These are phyloP conservation scores for Ambrosia artemisiifolia DNA, from an alignment of 129 eudicot species.

Conservation along the genomic window DNA sequence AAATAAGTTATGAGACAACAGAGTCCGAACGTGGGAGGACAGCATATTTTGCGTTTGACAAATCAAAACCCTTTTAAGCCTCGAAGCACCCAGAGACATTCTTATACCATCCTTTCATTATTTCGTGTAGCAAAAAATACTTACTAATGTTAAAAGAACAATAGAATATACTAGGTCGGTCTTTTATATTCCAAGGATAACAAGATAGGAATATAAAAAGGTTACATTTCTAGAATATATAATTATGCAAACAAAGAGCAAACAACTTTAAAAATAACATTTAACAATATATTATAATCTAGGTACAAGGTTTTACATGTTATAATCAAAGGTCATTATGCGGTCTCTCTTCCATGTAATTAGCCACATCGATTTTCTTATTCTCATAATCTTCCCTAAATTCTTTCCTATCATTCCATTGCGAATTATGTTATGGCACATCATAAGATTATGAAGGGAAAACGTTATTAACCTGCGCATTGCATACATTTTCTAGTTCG, in stretches of 20 bases:
- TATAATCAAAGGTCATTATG: background rate
- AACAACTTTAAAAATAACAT: background rate
- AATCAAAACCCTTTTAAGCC: too few species aligned
- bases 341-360: too few species aligned
- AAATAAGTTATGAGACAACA: too few species aligned
- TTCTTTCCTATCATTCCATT: slow-evolving; percentile 13
- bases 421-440: background rate
- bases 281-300: background rate
- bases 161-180: too few species aligned
- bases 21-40: too few species aligned
- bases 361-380: background rate
- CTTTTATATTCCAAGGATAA: too few species aligned
- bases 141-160: too few species aligned
- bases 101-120: too few species aligned
- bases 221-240: background rate
- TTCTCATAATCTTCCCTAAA: slow-evolving; percentile 15
- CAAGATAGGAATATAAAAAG: too few species aligned
- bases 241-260: background rate
- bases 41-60: too few species aligned
- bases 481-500: background rate
- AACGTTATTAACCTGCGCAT: background rate
- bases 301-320: background rate
- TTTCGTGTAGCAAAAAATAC: too few species aligned
- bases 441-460: background rate
- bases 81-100: too few species aligned